A percentile compares a stretch with the other conserved stretches of the same genome.
phyloP scores from a whole-genome alignment of 148 eudicot genomes.

The Polygonum aviculare region DNA sequence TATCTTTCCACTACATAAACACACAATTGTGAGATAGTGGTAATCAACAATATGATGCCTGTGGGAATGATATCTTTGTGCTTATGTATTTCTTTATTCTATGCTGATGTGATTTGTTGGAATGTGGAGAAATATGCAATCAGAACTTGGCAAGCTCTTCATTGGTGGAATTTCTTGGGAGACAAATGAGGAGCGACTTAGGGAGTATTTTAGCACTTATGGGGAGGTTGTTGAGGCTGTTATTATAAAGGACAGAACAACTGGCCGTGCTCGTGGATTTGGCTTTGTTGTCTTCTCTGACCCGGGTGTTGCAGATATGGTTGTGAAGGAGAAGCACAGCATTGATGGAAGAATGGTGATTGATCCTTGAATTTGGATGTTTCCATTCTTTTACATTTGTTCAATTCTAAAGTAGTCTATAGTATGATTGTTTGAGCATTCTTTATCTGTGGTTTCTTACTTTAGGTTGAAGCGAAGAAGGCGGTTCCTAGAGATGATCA shows the following conservation, averaged over 20 bases:
- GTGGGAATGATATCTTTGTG: neutral
- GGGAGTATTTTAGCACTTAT: constrained; percentile 54
- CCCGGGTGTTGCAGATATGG: constrained; percentile 63
- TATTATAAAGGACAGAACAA: constrained; percentile 74
- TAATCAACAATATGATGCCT: neutral
- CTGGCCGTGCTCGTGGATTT: constrained; percentile 83
- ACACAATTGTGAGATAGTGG: neutral
- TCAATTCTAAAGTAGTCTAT: neutral
- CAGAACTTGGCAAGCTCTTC: constrained; percentile 73
- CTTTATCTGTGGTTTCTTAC: neutral
- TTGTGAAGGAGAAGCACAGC: constrained; percentile 62
- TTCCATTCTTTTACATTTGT: neutral
- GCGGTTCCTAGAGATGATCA: constrained; percentile 71
- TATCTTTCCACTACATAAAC: neutral
- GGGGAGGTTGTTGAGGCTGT: constrained; percentile 78
- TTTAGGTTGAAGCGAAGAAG: constrained; percentile 61
- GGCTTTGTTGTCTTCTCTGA: constrained; percentile 75
- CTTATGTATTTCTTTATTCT: constrained; percentile 6
- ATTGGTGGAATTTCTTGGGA: constrained; percentile 89
- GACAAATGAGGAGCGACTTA: constrained; percentile 67
- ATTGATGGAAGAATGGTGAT: constrained; percentile 79
- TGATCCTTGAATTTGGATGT: neutral
- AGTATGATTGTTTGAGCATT: neutral
- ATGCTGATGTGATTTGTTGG: constrained; percentile 8
- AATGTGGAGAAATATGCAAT: constrained; percentile 51